Evolutionary conservation across 225 moss, liverwort and hornwort genomes (phyloP).

Genomic region (Sphagnum tenellum): DNA sequence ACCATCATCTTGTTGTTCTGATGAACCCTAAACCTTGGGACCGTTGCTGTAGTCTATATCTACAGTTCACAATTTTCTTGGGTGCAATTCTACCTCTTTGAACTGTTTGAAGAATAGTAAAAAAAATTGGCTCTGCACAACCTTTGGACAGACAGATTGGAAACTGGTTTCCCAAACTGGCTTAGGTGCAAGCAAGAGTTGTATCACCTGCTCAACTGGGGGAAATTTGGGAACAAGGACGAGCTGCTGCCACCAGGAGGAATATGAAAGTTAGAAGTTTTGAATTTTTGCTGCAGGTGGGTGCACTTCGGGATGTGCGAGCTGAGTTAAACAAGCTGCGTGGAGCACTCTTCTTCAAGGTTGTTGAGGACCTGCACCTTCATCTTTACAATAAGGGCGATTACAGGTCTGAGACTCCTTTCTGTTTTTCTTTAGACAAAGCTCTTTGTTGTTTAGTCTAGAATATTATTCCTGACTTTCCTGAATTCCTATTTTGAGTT

Average conservation of each 20-base stretch:
- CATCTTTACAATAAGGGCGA: slow-evolving; percentile 98
- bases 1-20: neutral
- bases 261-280: no score
- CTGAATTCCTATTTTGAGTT: no score
- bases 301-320: slow-evolving; percentile 98
- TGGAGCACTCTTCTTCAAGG: slow-evolving; percentile 83
- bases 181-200: no score
- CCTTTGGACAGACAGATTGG: neutral
- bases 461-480: no score
- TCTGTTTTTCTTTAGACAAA: no score
- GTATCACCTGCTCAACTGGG: no score
- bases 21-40: neutral
- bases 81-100: neutral
- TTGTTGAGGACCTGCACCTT: slow-evolving; percentile 92
- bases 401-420: slow-evolving; percentile 50
- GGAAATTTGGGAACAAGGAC: no score
- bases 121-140: neutral
- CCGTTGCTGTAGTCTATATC: no score
- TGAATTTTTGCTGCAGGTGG: slow-evolving; percentile 45
- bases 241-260: no score
- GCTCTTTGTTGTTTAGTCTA: no score
- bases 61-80: neutral
- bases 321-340: slow-evolving; percentile 94
- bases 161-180: no score
- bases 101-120: neutral